Evolutionary conservation across 1,284 basidiomycete genomes (phyloP), one percentile per base, ranked within the genome.

Genomic region (Pterula multifida): DNA sequence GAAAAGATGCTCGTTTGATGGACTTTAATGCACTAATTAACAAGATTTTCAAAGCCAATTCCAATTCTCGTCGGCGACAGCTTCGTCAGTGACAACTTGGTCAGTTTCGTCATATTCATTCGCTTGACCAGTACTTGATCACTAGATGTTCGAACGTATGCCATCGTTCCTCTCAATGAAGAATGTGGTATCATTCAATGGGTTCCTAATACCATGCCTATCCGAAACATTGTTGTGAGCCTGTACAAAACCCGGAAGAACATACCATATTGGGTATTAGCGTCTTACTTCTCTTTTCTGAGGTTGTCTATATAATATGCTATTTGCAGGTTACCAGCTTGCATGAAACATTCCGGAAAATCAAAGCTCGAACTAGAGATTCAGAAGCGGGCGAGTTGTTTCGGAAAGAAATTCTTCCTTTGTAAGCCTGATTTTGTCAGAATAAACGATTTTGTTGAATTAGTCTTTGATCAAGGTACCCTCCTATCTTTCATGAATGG

Each of bases 1-100:
- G 96, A 45, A 99, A 99, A 67, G 96, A 99, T 61, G 94, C 95
- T 0, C 79, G 96, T 6, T 67, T 99, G 52, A 98, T 98, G 95
- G 96, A 98, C 63, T 91, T 98, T 65, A 94, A 97, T 60, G 80
- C 90, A 2, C 95, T 99, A 70, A 95, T 99, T 70, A 98, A 98
- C 70, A 98, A 97, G 64, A 69, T 98, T 13, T 73, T 99, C 51
- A 95, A 95, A 61, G 85, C 89, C 19, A 91, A 93, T 58, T 92
- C 93, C 0, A 91, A 98, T 52, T 92, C 94, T 26, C 84, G 96
- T 61, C 73, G 87, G 53, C 75, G 94, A 23, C 86, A 92, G 58
- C 78, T 96, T 44, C 84, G 92, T 92, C 62, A 58, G 85, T 73
- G n/a, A n/a, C 11, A 21, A 17, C 22, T 19, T 32, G 15, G 25